These are phyloP conservation scores for Cornus controversa DNA, from an alignment of 148 eudicot species.

Conservation along the genomic window DNA sequence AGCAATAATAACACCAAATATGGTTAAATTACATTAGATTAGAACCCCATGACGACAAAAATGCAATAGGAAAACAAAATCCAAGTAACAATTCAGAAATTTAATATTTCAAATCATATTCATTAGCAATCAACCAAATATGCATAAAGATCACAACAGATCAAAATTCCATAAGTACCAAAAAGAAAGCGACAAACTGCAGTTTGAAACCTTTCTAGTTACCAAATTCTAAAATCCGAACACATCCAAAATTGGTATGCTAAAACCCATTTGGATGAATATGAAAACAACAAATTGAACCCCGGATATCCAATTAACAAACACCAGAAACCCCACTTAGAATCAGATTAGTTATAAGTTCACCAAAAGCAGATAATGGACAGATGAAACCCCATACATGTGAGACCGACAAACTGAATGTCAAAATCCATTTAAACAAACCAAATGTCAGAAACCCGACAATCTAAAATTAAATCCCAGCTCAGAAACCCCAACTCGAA, in stretches of 20 bases:
- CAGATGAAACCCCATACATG: not conserved
- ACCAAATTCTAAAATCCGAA: not conserved
- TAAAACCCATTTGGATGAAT: slow-evolving; percentile 2
- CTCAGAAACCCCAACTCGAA: not conserved
- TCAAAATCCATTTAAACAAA: slow-evolving; percentile 1
- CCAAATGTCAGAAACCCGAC: not conserved
- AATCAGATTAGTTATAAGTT: not conserved
- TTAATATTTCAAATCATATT: not conserved
- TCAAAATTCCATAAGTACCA: not conserved
- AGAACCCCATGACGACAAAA: too few species aligned
- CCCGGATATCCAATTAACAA: not conserved
- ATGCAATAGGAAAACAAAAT: too few species aligned
- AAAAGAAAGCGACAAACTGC: not conserved
- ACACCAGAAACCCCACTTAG: not conserved
- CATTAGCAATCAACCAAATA: not conserved
- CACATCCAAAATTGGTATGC: not conserved
- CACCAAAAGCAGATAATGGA: not conserved
- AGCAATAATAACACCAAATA: not conserved
- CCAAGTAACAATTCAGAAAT: not conserved
- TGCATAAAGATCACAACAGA: not conserved
- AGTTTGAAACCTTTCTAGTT: not conserved
- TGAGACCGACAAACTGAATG: not conserved
- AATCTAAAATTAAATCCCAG: not conserved
- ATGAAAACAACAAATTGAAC: not conserved
- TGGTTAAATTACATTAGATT: not conserved